These are phyloP conservation scores for Gynostemma pentaphyllum DNA, from an alignment of 306 rosid genomes.

Conservation along the genomic window DNA sequence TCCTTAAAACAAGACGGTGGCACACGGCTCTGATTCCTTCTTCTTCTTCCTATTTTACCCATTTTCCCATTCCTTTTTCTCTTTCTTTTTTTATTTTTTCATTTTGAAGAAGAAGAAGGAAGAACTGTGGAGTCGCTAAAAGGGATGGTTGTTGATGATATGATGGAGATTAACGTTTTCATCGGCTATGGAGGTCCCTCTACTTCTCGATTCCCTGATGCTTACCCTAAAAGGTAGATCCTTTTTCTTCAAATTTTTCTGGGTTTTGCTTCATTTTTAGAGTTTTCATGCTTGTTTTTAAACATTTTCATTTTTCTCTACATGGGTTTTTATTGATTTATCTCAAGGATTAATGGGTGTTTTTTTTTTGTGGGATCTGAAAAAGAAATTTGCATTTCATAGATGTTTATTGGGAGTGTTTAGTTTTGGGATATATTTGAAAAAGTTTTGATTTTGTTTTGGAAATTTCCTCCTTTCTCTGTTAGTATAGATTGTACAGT, in stretches of 20 bases:
- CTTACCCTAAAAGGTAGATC: constrained; percentile 30
- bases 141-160: constrained; percentile 58
- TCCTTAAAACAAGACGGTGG: background rate
- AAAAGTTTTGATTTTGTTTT: background rate
- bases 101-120: constrained; percentile 2
- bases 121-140: background rate
- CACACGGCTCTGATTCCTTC: background rate
- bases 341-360: background rate
- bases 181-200: constrained; percentile 40
- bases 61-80: background rate
- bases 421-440: background rate
- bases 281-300: constrained; percentile 13
- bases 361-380: constrained; percentile 1
- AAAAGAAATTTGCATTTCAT: background rate
- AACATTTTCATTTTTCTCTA: constrained; percentile 18
- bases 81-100: background rate
- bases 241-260: background rate
- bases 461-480: background rate
- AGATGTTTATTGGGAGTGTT: background rate
- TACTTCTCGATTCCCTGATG: constrained; percentile 59
- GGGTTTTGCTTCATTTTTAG: constrained; percentile 4
- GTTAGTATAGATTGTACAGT: background rate
- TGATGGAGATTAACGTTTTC: constrained; percentile 45
- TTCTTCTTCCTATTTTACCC: background rate
- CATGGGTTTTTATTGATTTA: constrained; percentile 5